Base-by-base conservation (phyloP, 2,329 filamentous ascomycete species). In the Penicillium sp. region DNA sequence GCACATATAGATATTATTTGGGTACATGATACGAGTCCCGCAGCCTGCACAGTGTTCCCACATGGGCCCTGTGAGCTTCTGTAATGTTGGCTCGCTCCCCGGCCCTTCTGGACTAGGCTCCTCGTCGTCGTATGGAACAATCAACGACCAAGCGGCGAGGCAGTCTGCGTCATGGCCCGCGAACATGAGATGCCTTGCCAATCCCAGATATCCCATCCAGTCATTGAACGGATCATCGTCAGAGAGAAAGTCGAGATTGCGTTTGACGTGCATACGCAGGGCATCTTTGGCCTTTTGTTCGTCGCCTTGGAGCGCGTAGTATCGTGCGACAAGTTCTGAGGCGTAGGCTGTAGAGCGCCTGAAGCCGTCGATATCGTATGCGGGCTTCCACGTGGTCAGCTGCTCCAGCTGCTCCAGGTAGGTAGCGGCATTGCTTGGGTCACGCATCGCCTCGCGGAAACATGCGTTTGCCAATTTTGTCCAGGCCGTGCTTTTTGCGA, bases 181-280 rank as follows among this genome's bases (percentile, higher is more conserved):
- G 46, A 58, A 57, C 54, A 61, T 63, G 29, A 67, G 53, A 44
- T 54, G 44, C 16, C 47, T 55, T 13, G 60, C 64, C 12, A 68
- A 50, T 12, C 44, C 47, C 34, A 40, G 50, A 32, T 63, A 66
- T 27, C 55, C 65, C 23, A 65, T 56, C 60, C 58, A 67, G 39
- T 67, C 67, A 51, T 68, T 69, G 15, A 50, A 52, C 9, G 63
- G 62, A 53, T 69, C 66, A 29, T 66, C 60, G 29, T 68, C 67
- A n/a, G 56, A 61, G 7, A 69, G 58, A 32, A 69, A 50, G 34
- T 69, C 64, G 25, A 68, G 42, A 3, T 56, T 61, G 4, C 54
- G n/a, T 50, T 66, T 66, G 50, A 68, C 46, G 21, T 60, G 37
- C 3, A 54, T n/a, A 27, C 58, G 55, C 6, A 64, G 7, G 8